These are phyloP conservation scores for Cercophora sp. DNA, from an alignment of 495 filamentous ascomycete genomes.

Conservation along the genomic window DNA sequence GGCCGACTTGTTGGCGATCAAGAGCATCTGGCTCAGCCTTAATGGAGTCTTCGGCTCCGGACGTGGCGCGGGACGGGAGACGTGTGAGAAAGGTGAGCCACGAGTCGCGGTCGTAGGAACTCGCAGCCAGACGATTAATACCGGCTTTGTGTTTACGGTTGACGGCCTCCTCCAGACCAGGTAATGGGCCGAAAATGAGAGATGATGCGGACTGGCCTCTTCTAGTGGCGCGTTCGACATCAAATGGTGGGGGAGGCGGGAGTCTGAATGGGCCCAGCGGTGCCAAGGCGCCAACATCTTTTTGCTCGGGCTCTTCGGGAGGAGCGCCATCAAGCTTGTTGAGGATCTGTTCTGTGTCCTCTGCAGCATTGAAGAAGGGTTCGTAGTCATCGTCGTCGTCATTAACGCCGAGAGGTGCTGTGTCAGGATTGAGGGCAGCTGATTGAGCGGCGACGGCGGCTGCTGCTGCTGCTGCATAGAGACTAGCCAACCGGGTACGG, in stretches of 20 bases:
- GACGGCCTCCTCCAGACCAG: constrained; percentile 54
- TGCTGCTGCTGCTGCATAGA: constrained; percentile 21
- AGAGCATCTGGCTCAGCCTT: constrained; percentile 45
- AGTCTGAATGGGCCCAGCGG: constrained; percentile 66
- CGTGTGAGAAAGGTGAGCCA: constrained; percentile 87
- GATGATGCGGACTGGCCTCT: constrained; percentile 65
- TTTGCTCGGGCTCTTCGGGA: constrained; percentile 46
- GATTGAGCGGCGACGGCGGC: constrained; percentile 24
- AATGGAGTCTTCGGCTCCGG: constrained; percentile 57
- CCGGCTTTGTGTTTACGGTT: constrained; percentile 59
- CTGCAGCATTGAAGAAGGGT: constrained; percentile 69
- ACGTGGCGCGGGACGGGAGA: constrained; percentile 74
- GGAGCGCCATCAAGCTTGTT: constrained; percentile 66
- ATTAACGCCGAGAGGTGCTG: constrained; percentile 50
- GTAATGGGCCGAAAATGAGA: constrained; percentile 73
- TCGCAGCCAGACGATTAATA: constrained; percentile 79
- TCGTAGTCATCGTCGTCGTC: constrained; percentile 85
- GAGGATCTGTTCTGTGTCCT: constrained; percentile 66
- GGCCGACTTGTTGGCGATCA: constrained; percentile 28
- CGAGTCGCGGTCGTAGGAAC: constrained; percentile 78
- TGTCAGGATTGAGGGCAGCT: constrained; percentile 44
- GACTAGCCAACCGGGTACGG: constrained; percentile 34
- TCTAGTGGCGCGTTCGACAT: constrained; percentile 60
- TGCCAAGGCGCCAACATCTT: constrained; percentile 41
- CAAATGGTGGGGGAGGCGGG: constrained; percentile 70